phyloP scores from a whole-genome alignment of 164 flowering plant genomes.

The Vitis amurensis region DNA sequence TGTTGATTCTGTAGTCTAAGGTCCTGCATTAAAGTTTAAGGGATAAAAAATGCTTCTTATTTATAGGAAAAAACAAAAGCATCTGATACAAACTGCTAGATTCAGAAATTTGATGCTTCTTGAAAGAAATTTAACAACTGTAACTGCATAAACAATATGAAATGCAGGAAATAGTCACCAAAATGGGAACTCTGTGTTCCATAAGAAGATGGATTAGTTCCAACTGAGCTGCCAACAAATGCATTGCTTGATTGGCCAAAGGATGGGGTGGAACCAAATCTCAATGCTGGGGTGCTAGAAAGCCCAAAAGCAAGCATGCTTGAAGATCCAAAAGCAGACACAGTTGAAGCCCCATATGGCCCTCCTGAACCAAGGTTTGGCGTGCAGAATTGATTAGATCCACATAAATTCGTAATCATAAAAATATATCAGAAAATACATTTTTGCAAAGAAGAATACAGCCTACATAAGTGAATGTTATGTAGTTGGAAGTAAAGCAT shows the following conservation, averaged over 20 bases:
- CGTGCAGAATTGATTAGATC: constrained; percentile 42
- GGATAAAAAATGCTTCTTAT: neutral
- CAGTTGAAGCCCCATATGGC: no score
- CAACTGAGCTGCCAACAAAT: constrained; percentile 72
- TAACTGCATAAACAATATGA: neutral
- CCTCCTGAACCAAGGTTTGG: no score
- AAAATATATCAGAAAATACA: no score
- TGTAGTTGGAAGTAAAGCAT: no score
- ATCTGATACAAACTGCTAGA: neutral
- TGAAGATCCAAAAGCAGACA: constrained; percentile 23
- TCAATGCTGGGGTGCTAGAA: constrained; percentile 44
- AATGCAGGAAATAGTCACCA: constrained; percentile 30
- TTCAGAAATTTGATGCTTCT: neutral
- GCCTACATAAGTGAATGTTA: no score
- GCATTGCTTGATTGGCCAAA: constrained; percentile 76
- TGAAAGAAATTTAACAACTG: no score
- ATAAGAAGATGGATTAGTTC: constrained; percentile 58
- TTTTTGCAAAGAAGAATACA: no score
- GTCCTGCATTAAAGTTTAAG: constrained; percentile 44
- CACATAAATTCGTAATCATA: constrained; percentile 48
- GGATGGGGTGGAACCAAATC: constrained; percentile 56
- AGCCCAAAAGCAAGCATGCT: constrained; percentile 56
- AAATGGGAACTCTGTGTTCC: constrained; percentile 67
- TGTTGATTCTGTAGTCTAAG: constrained; percentile 59
- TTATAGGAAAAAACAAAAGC: neutral